Evolutionary conservation across 108 stramenopile genomes (phyloP).

Genomic region (Parmales sp.): DNA sequence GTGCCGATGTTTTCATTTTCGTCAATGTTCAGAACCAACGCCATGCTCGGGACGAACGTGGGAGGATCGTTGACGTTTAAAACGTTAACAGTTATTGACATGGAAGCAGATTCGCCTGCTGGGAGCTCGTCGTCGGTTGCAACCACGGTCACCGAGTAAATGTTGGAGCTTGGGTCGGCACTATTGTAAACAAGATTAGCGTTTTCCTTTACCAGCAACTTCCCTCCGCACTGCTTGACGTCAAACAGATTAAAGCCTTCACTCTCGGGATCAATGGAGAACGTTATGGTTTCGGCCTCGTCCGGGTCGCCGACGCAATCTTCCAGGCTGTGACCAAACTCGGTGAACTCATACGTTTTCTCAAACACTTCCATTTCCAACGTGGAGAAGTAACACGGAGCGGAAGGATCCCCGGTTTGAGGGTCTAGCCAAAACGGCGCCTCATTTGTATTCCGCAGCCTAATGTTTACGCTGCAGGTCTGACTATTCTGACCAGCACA

Average conservation of each 20-base stretch:
- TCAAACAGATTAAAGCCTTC: not conserved
- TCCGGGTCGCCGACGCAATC: not conserved
- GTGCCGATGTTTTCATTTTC: not conserved
- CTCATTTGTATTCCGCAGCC: not conserved
- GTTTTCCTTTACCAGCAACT: not conserved
- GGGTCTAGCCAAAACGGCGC: not conserved
- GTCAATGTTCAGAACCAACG: not conserved
- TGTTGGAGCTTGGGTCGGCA: not conserved
- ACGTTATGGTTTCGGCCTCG: not conserved
- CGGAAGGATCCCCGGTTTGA: not conserved
- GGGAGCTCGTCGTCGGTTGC: not conserved
- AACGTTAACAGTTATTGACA: not conserved
- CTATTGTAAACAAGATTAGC: not conserved
- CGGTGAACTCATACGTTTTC: not conserved
- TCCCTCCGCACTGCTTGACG: not conserved
- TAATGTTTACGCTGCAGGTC: not conserved
- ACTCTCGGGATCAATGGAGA: not conserved
- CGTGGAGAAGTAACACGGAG: not conserved
- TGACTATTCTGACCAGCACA: not conserved
- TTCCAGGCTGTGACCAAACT: not conserved
- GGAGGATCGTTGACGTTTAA: conserved; percentile 7
- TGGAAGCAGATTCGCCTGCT: not conserved
- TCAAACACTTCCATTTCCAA: not conserved
- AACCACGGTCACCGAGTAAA: not conserved
- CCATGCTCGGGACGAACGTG: not conserved